Evolutionary conservation across 2,329 filamentous ascomycete species (phyloP).

Genomic region (Colletotrichum incanum): DNA sequence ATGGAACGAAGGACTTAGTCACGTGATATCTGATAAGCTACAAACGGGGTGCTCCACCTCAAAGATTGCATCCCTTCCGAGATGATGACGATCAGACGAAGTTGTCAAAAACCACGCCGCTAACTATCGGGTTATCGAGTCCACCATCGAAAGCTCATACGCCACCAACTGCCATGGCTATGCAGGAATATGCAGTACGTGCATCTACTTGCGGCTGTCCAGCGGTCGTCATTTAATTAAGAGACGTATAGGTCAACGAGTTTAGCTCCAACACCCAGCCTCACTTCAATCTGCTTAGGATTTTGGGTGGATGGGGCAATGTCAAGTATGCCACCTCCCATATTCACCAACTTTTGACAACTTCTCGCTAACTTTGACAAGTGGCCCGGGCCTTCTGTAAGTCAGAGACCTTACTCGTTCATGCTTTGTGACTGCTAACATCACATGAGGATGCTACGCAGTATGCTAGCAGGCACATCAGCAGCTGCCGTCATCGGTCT

Average conservation of each 20-base stretch:
- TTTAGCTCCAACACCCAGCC: slow-evolving; percentile 11
- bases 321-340: slow-evolving; percentile 35
- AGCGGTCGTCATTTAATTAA: too few relatives aligned
- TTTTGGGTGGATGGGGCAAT: slow-evolving; percentile 45
- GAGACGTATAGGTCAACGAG: slow-evolving; percentile 10
- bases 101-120: not conserved
- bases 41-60: not conserved
- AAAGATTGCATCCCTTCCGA: not conserved
- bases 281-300: slow-evolving; percentile 36
- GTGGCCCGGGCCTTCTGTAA: slow-evolving; percentile 24
- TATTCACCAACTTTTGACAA: rapidly evolving
- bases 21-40: not conserved
- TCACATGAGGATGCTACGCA: slow-evolving; percentile 46
- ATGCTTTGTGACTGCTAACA: not conserved
- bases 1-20: not conserved
- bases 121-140: not conserved
- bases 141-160: too few relatives aligned
- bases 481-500: slow-evolving; percentile 43
- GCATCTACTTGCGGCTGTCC: too few relatives aligned
- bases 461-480: slow-evolving; percentile 46
- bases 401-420: rapidly evolving
- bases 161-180: not conserved
- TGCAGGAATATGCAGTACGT: slow-evolving; percentile 25
- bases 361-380: not conserved
- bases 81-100: not conserved